Evolutionary conservation across 2,329 filamentous ascomycete genomes (phyloP).

Genomic region (Calonectria pseudoturangicola): DNA sequence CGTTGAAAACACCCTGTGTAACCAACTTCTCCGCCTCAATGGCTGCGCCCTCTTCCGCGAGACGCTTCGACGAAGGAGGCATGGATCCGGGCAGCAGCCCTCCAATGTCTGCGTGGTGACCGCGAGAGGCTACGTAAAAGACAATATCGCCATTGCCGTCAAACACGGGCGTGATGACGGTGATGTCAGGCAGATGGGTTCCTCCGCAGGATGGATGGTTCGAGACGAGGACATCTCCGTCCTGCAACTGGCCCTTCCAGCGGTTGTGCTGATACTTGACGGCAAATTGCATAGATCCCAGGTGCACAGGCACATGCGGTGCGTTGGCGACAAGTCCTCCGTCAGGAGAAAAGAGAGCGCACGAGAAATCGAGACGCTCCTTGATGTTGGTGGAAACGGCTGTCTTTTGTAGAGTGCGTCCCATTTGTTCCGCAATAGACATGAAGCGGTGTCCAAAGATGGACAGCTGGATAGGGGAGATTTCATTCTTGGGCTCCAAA

Average conservation of each 20-base stretch:
- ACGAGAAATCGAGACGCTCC: slow-evolving; percentile 87
- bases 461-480: slow-evolving; percentile 83
- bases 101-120: slow-evolving; percentile 72
- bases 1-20: slow-evolving; percentile 85
- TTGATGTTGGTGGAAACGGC: slow-evolving; percentile 87
- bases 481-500: slow-evolving; percentile 51
- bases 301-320: slow-evolving; percentile 84
- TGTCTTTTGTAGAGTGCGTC: slow-evolving; percentile 85
- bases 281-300: slow-evolving; percentile 87
- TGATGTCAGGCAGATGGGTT: slow-evolving; percentile 63
- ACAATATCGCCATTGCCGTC: slow-evolving; percentile 58
- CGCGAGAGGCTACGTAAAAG: slow-evolving; percentile 56
- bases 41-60: slow-evolving; percentile 79
- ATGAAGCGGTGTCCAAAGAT: slow-evolving; percentile 90
- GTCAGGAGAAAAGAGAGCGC: slow-evolving; percentile 84
- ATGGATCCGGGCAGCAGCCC: slow-evolving; percentile 89
- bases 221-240: slow-evolving; percentile 61
- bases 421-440: slow-evolving; percentile 91
- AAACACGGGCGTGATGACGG: slow-evolving; percentile 76
- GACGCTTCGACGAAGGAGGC: slow-evolving; percentile 82
- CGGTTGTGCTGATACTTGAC: slow-evolving; percentile 81
- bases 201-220: slow-evolving; percentile 61
- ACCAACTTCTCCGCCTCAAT: slow-evolving; percentile 83
- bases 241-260: slow-evolving; percentile 71
- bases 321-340: slow-evolving; percentile 85